Evolutionary conservation across 352 stramenopile species (phyloP), one percentile per base, ranked within the genome.

Genomic region (Lagenidium sp.): DNA sequence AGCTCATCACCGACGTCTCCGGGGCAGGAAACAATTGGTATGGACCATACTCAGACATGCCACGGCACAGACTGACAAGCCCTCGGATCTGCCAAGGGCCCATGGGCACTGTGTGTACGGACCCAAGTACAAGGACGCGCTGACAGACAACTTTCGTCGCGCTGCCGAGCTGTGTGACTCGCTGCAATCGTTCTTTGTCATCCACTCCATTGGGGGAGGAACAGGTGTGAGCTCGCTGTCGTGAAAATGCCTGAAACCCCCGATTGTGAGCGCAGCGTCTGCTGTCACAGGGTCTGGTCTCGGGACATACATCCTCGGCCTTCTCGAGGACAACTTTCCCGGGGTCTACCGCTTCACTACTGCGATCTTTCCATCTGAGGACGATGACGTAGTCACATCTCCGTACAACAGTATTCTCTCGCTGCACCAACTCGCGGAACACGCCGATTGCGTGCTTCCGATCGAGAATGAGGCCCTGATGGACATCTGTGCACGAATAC

Each of bases 301-400:
- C 12, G 90, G 90, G 8, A 95, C 81, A 2, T 95, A 92, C 57
- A 82, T 97, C 37, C 65, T 97, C 8, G 56, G 61, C 6, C 50
- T 95, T 18, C 54, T 91, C 13, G 77, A 89, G 49, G 86, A 97
- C 54, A 41, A 85, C 29, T 97, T 79, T 51, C 80, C 82, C 5
- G 66, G 94, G 41, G 71, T 91, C 1, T 92, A 91, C 47, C 81
- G 82, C 15, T 89, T 88, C 55, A 80, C 76, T 20, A 85, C 59
- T 15, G 76, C 74, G n/a, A 74, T 89, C 15, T 89, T 89, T 43
- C 77, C 77, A 35, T 87, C 79, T 0, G 80, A 82, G 47, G 83
- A 96, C 57, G 82, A 96, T 53, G 86, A 97, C 39, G 88, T 97
- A 23, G 73, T 97, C 46, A 97, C 86, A 5, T 95, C 85, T 18